Conservation (phyloP, 106 monocot genomes). For the Allium cepa region DNA sequence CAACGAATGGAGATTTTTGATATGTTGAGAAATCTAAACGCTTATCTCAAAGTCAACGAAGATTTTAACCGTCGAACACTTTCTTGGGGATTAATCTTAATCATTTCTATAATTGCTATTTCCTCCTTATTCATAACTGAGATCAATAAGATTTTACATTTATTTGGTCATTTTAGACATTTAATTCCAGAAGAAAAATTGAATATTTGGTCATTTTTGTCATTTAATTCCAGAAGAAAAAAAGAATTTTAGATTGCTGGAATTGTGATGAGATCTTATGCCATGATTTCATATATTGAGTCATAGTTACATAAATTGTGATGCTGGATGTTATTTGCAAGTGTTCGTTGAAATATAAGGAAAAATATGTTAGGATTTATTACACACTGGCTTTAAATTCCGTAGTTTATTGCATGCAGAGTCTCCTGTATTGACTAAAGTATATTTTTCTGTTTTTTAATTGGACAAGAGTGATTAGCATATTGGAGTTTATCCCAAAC, state of each 20-base stretch:
- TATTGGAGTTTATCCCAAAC: too few species aligned
- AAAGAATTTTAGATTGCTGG: neutral
- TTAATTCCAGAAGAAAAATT: neutral
- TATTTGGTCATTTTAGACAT: neutral
- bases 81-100: conserved; percentile 18
- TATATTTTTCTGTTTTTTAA: too few species aligned
- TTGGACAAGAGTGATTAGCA: too few species aligned
- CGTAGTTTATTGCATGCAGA: too few species aligned
- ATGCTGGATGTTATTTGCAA: too few species aligned
- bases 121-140: conserved; percentile 16
- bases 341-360: too few species aligned
- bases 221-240: too few species aligned
- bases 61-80: conserved; percentile 24
- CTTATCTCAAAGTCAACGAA: conserved; percentile 21
- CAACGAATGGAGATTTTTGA: conserved; percentile 12
- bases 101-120: conserved; percentile 14
- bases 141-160: conserved; percentile 5
- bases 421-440: too few species aligned
- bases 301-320: too few species aligned
- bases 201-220: neutral
- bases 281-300: too few species aligned
- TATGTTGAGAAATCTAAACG: conserved; percentile 19
- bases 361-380: too few species aligned
- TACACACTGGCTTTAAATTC: too few species aligned
- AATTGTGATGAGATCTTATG: neutral